These are phyloP conservation scores for Litchi chinensis DNA, from an alignment of 345 rosid genomes.

Conservation along the genomic window DNA sequence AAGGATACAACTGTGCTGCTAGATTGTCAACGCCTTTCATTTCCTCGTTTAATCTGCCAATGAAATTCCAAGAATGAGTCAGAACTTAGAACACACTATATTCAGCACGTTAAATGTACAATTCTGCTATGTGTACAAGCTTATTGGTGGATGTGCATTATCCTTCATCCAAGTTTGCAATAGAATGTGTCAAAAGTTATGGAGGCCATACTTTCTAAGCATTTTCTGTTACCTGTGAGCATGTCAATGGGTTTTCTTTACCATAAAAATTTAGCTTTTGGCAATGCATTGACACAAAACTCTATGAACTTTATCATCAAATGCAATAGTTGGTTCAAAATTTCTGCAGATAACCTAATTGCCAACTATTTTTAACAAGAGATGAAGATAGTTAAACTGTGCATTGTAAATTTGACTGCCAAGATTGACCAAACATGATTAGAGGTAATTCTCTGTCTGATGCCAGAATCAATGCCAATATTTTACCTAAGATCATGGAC, in stretches of 20 bases:
- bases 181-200: background rate
- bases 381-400: background rate
- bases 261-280: background rate
- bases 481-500: background rate
- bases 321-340: background rate
- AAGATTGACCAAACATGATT: background rate
- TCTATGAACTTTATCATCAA: background rate
- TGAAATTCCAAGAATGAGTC: background rate
- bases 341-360: background rate
- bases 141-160: background rate
- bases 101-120: background rate
- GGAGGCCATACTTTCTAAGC: background rate
- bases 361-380: background rate
- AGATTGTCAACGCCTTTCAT: slow-evolving; percentile 74
- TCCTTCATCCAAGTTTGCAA: background rate
- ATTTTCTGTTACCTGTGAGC: background rate
- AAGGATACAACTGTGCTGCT: slow-evolving; percentile 87
- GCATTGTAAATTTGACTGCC: background rate
- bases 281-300: background rate
- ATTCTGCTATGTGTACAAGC: background rate
- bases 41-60: slow-evolving; percentile 85
- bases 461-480: background rate
- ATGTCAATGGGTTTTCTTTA: background rate
- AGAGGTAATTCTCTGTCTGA: background rate
- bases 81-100: background rate